phyloP scores from a whole-genome alignment of 2,329 filamentous ascomycete species.

The Hypoxylon sp. region DNA sequence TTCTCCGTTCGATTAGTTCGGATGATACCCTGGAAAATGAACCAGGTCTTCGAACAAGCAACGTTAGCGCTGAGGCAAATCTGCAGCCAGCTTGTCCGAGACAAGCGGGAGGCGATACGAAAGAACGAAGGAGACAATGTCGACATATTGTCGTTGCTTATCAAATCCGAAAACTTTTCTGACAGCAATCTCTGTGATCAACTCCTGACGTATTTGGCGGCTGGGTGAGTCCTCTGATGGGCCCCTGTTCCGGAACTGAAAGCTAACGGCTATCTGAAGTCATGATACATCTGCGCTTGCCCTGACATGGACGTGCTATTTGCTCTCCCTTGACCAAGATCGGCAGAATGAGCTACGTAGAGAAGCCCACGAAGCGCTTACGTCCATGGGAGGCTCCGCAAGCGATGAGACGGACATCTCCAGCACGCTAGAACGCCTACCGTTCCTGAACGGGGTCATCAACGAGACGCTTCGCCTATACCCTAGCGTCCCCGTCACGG shows the following conservation, averaged over 20 bases:
- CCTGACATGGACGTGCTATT: conserved; percentile 68
- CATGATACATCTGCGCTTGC: conserved; percentile 73
- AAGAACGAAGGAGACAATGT: conserved; percentile 54
- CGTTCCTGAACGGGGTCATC: conserved; percentile 73
- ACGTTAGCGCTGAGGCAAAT: conserved; percentile 50
- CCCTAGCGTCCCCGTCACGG: conserved; percentile 70
- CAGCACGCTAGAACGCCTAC: conserved; percentile 66
- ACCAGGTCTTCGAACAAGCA: conserved; percentile 49
- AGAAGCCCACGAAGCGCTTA: conserved; percentile 64
- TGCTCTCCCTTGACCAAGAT: conserved; percentile 65
- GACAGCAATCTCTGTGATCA: conserved; percentile 62
- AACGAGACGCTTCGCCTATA: conserved; percentile 71
- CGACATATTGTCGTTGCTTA: conserved; percentile 69
- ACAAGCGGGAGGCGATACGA: conserved; percentile 57
- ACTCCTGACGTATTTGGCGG: conserved; percentile 63
- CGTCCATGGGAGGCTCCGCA: conserved; percentile 39
- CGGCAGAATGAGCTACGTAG: conserved; percentile 66
- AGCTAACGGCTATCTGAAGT: conserved; percentile 28
- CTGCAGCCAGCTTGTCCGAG: conserved; percentile 55
- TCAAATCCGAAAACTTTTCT: conserved; percentile 60
- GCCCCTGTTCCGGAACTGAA: conserved; percentile 54
- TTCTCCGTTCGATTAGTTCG: conserved; percentile 49
- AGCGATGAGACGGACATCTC: conserved; percentile 49
- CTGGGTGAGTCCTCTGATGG: conserved; percentile 56
- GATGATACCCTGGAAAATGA: conserved; percentile 56